phyloP scores from a whole-genome alignment of 1,139 yeast genomes.

The Taphrina flavorubra region DNA sequence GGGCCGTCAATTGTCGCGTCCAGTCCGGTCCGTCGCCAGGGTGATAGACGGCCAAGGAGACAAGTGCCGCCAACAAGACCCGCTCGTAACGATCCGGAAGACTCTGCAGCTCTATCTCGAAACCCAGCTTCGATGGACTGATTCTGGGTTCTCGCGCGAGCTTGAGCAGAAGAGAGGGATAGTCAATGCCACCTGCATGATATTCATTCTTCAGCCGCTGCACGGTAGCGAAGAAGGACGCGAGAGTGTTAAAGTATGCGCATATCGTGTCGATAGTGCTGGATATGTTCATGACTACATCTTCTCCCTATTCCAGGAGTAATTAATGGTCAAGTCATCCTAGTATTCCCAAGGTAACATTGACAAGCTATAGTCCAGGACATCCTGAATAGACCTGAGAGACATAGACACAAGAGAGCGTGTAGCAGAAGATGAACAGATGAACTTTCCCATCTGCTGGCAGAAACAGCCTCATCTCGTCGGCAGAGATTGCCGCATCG shows the following conservation, averaged over 20 bases:
- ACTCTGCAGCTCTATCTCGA: not conserved
- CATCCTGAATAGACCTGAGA: too few relatives aligned
- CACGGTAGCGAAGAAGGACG: constrained; percentile 27
- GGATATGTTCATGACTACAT: constrained; percentile 22
- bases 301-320: not conserved
- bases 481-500: not conserved
- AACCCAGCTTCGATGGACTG: constrained; percentile 20
- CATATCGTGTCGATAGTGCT: constrained; percentile 25
- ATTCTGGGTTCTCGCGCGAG: constrained; percentile 10
- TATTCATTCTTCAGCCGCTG: constrained; percentile 37
- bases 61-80: constrained; percentile 23
- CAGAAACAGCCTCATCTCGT: not conserved
- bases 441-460: not conserved
- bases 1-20: constrained; percentile 14
- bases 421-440: too few relatives aligned
- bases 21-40: not conserved
- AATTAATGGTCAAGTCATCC: not conserved
- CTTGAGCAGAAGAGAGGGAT: constrained; percentile 8
- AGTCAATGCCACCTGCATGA: constrained; percentile 27
- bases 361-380: too few relatives aligned
- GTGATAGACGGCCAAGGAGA: constrained; percentile 23
- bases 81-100: not conserved
- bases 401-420: too few relatives aligned
- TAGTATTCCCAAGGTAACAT: too few relatives aligned
- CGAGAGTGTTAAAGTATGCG: constrained; percentile 29